These are phyloP conservation scores for Peziza echinospora DNA, from an alignment of 495 filamentous ascomycete species.

Conservation along the genomic window DNA sequence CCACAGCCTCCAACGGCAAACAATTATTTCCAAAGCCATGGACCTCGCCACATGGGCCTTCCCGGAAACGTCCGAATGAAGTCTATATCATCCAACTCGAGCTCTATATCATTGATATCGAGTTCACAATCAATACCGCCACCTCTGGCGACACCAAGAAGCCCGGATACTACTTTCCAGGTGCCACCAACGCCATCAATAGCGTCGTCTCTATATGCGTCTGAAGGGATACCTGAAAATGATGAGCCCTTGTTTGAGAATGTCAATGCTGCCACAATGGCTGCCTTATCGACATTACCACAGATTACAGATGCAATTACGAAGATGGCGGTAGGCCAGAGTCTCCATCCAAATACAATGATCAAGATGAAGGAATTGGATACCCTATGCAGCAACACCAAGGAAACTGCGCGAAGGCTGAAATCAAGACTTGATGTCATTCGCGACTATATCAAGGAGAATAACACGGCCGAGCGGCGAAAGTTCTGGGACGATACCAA, in stretches of 20 bases:
- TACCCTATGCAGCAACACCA: slow-evolving; percentile 11
- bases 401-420: slow-evolving; percentile 15
- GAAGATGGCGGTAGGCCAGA: slow-evolving; percentile 12
- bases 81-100: slow-evolving; percentile 6
- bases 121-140: slow-evolving; percentile 1
- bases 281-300: slow-evolving; percentile 13
- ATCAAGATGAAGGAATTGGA: slow-evolving; percentile 17
- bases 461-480: slow-evolving; percentile 14
- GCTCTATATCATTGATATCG: background rate
- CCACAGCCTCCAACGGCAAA: background rate
- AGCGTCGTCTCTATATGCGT: slow-evolving; percentile 1
- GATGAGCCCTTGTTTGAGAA: slow-evolving; percentile 16
- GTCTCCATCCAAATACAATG: slow-evolving; percentile 10
- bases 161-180: slow-evolving; percentile 9
- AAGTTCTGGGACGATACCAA: slow-evolving; percentile 20
- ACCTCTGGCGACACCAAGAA: slow-evolving; percentile 9
- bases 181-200: slow-evolving; percentile 8
- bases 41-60: background rate
- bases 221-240: background rate
- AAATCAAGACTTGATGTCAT: slow-evolving; percentile 17
- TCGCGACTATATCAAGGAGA: slow-evolving; percentile 4
- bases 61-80: slow-evolving; percentile 8
- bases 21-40: slow-evolving; percentile 2
- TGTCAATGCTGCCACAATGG: slow-evolving; percentile 14
- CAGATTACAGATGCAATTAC: slow-evolving; percentile 13